A percentile compares a stretch with the other conserved stretches of the same genome.
These are phyloP conservation scores for Lineolata rhizophorae DNA, from an alignment of 495 filamentous ascomycete species.

Conservation along the genomic window DNA sequence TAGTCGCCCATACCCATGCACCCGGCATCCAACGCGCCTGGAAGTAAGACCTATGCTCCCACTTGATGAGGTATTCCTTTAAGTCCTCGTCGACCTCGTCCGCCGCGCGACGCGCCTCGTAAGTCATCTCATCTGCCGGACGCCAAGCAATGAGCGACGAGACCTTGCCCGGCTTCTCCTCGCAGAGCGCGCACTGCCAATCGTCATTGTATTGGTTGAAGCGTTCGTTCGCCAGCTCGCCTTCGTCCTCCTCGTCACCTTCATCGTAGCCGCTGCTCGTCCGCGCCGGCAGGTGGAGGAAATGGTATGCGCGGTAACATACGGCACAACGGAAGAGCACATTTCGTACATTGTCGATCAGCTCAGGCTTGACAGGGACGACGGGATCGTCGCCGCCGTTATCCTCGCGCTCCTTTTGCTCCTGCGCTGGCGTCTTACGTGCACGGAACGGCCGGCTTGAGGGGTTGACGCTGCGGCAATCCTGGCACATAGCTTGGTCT, in stretches of 20 bases:
- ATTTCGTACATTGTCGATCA: conserved; percentile 53
- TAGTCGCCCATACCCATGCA: conserved; percentile 72
- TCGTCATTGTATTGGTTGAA: conserved; percentile 37
- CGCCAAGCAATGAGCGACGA: conserved; percentile 71
- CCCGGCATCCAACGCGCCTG: conserved; percentile 70
- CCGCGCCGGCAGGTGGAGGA: conserved; percentile 46
- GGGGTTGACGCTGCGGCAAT: conserved; percentile 35
- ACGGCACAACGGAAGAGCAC: conserved; percentile 56
- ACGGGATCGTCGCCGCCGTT: conserved; percentile 64
- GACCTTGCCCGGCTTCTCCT: conserved; percentile 33
- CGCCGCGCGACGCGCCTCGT: conserved; percentile 18
- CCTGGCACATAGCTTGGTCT: conserved; percentile 43
- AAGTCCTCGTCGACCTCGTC: conserved; percentile 43
- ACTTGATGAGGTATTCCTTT: conserved; percentile 83
- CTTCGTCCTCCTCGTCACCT: conserved; percentile 19
- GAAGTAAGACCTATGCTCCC: conserved; percentile 56
- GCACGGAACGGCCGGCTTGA: conserved; percentile 48
- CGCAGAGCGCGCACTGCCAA: conserved; percentile 63
- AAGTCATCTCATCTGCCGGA: conserved; percentile 30
- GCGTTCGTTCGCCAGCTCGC: conserved; percentile 23
- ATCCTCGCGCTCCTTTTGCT: conserved; percentile 56
- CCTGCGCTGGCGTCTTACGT: conserved; percentile 50
- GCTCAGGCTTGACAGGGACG: conserved; percentile 30
- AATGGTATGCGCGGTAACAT: conserved; percentile 68
- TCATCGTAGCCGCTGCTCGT: conserved; percentile 11